These are phyloP conservation scores for Cryptosporidium bovis DNA, from an alignment of 169 alveolate species.

Conservation along the genomic window DNA sequence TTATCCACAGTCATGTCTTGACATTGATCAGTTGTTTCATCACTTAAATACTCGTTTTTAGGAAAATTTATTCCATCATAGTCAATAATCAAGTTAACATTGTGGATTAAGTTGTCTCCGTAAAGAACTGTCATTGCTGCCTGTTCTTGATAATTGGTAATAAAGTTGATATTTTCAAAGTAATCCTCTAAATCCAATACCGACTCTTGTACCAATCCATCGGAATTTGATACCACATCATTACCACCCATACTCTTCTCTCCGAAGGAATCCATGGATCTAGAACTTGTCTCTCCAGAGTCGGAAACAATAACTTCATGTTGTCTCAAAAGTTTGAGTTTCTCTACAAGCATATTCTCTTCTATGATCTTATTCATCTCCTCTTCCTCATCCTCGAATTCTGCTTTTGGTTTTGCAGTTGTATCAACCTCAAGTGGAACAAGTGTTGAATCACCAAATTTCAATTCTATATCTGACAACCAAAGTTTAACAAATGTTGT, in stretches of 20 bases:
- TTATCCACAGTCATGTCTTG: slow-evolving; percentile 8
- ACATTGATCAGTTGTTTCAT: background rate
- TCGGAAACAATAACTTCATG: slow-evolving; percentile 14
- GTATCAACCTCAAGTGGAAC: slow-evolving; percentile 2
- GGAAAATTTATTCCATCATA: too few relatives aligned
- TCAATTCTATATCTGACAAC: slow-evolving; percentile 41
- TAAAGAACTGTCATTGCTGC: slow-evolving; percentile 26
- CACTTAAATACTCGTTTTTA: background rate
- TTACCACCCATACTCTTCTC: background rate
- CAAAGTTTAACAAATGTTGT: slow-evolving; percentile 63
- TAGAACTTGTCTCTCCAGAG: slow-evolving; percentile 8
- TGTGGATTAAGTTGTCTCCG: slow-evolving; percentile 24
- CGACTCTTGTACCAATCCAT: background rate
- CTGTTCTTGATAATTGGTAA: slow-evolving; percentile 27
- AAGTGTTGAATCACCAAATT: background rate
- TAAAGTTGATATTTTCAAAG: background rate
- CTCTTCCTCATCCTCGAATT: slow-evolving; percentile 5
- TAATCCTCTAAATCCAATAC: slow-evolving; percentile 4
- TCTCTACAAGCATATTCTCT: slow-evolving; percentile 43
- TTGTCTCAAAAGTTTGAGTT: slow-evolving; percentile 14
- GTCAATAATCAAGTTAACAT: background rate
- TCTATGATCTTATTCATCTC: slow-evolving; percentile 34
- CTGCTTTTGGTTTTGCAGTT: background rate
- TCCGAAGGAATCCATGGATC: slow-evolving; percentile 33
- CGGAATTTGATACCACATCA: background rate